Evolutionary conservation across 1,139 yeast species (phyloP), one percentile per base, ranked within the genome.

Genomic region (Candida tunisiensis): DNA sequence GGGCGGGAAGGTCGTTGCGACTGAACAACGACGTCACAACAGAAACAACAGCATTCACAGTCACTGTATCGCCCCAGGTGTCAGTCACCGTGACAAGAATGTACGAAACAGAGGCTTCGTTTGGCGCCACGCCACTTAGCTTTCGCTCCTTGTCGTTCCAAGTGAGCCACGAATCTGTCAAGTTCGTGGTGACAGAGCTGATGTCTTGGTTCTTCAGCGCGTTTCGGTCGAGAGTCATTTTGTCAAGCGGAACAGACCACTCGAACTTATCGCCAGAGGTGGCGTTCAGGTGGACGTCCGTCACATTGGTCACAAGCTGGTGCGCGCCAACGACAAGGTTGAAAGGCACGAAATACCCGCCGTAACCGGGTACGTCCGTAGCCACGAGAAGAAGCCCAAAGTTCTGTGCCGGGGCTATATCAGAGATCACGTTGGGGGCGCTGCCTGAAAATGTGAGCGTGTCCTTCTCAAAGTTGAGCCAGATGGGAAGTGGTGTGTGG

Each of bases 401-500:
- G 27, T 61, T 57, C 40, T 69, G 62, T 18, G 93, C 80, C 8
- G 96, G 95, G 2, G 98, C 98, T 40, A 79, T 73, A 8, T 66
- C 62, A 2, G 94, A 78, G 38, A 78, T 74, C 17, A 79, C 80
- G 6, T 75, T 57, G 3, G 99, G 99, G 1, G 93, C 88, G 2
- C 74, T 72, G 22, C 99, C 99, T 22, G 70, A 60, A 47, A 83
- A 85, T n/a, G 77, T 63, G 35, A 79, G 53, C 3, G 51, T 34
- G 23, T 59, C 55, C 7, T 72, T 47, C 44, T 79, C 69, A 45
- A 85, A 88, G 31, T 53, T 49, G 29, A 83, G 57, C 98, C 98
- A 88, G 42, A 69, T 74, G 15, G 99, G 98, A 29, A 88, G 61
- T 2, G 98, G 91, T 2, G 93, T 66, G 45, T 88, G 69, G 45